Conservation (phyloP, 306 rosid species). For the Datisca glomerata region DNA sequence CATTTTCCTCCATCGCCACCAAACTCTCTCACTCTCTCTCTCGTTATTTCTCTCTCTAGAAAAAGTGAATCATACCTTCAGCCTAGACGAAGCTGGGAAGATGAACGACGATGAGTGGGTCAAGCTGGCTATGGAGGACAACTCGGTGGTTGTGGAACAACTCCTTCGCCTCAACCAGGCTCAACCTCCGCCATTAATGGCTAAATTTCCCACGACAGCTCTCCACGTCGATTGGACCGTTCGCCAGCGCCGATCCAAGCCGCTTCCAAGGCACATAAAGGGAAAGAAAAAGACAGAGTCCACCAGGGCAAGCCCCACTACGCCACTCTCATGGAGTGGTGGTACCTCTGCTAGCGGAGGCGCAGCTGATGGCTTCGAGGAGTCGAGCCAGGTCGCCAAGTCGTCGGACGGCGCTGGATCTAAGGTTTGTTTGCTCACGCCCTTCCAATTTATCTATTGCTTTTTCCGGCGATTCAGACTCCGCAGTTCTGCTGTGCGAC, state of each 20-base stretch:
- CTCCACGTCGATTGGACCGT: conserved; percentile 37
- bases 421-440: conserved; percentile 44
- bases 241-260: conserved; percentile 55
- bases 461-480: background rate
- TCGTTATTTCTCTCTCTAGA: background rate
- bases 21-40: too few relatives aligned
- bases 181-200: conserved; percentile 5
- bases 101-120: conserved; percentile 58
- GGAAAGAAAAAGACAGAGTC: conserved; percentile 15
- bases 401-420: conserved; percentile 40
- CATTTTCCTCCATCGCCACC: too few relatives aligned
- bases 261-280: conserved; percentile 11
- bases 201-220: background rate
- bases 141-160: conserved; percentile 38
- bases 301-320: conserved; percentile 67
- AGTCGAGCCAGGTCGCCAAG: conserved; percentile 29
- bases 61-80: too few relatives aligned
- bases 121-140: conserved; percentile 48
- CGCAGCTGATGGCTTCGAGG: conserved; percentile 32
- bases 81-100: background rate
- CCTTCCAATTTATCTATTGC: background rate
- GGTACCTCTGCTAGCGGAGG: conserved; percentile 48
- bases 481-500: conserved; percentile 4
- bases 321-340: conserved; percentile 79
- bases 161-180: conserved; percentile 30